phyloP scores from a whole-genome alignment of 495 filamentous ascomycete species.

The Clohesyomyces aquaticus region DNA sequence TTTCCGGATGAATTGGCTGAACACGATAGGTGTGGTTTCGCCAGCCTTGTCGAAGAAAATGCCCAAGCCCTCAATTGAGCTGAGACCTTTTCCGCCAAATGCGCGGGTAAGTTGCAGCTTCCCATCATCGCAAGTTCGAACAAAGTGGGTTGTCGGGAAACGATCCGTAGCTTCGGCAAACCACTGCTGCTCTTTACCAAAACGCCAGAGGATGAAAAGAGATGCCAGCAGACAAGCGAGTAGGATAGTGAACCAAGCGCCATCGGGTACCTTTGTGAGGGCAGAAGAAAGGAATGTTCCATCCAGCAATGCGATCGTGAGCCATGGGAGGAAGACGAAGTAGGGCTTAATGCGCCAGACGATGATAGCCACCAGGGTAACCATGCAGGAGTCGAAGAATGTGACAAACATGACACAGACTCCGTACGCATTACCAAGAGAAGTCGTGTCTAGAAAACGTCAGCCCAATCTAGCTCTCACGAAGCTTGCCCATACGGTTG shows the following conservation, averaged over 20 bases:
- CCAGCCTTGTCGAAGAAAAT: conserved; percentile 50
- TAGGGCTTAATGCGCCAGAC: conserved; percentile 65
- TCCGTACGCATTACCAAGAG: conserved; percentile 57
- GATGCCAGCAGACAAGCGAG: conserved; percentile 61
- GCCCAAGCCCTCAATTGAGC: conserved; percentile 42
- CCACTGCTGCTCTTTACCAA: conserved; percentile 76
- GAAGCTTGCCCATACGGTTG: too few relatives aligned
- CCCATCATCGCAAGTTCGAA: conserved; percentile 33
- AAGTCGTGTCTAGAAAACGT: conserved; percentile 49
- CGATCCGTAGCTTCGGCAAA: conserved; percentile 64
- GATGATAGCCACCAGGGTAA: conserved; percentile 66
- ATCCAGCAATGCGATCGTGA: conserved; percentile 65
- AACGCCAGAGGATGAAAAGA: conserved; percentile 72
- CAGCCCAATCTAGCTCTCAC: too few relatives aligned
- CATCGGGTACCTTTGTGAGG: conserved; percentile 69
- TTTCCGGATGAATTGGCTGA: conserved; percentile 45
- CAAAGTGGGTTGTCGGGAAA: conserved; percentile 48
- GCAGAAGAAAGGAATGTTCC: conserved; percentile 68
- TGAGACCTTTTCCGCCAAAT: conserved; percentile 36
- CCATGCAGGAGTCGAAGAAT: conserved; percentile 73
- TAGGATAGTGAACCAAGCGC: conserved; percentile 74
- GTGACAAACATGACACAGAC: conserved; percentile 78
- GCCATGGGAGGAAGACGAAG: conserved; percentile 63
- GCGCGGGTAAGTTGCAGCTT: conserved; percentile 31
- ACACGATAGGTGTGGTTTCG: conserved; percentile 44